These are phyloP conservation scores for Triticum aestivum DNA, from an alignment of 176 grass and related monocot genomes.

Conservation along the genomic window DNA sequence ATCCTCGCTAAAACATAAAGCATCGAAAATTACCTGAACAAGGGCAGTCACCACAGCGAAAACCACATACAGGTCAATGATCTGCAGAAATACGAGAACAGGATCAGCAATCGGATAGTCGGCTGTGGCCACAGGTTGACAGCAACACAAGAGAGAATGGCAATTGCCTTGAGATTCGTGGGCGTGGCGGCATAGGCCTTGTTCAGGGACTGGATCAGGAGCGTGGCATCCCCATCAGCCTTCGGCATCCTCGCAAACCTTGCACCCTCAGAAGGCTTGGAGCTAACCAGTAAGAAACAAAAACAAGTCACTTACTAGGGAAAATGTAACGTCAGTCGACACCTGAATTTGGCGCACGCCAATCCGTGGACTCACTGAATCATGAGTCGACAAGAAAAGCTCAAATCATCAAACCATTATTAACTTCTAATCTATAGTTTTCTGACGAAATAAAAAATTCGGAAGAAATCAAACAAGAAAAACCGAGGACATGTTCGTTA, in stretches of 20 bases:
- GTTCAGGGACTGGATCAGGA: conserved; percentile 73
- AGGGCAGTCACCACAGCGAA: conserved; percentile 58
- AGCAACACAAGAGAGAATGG: background rate
- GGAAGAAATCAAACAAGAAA: too few relatives aligned
- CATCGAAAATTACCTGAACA: conserved; percentile 45
- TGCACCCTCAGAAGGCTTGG: background rate
- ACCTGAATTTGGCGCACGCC: too few relatives aligned
- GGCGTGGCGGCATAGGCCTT: conserved; percentile 79
- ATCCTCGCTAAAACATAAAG: background rate
- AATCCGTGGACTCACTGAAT: too few relatives aligned
- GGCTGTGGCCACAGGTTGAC: too few relatives aligned
- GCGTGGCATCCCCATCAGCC: conserved; percentile 52
- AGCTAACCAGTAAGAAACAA: background rate
- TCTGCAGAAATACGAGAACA: conserved; percentile 42
- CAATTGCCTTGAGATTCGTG: conserved; percentile 65
- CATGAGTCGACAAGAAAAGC: too few relatives aligned
- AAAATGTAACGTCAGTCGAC: too few relatives aligned
- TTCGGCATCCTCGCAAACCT: conserved; percentile 54
- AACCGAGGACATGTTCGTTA: too few relatives aligned
- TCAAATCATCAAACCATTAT: too few relatives aligned
- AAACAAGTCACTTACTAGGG: background rate
- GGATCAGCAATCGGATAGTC: background rate
- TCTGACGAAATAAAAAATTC: too few relatives aligned
- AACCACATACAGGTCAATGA: conserved; percentile 81
- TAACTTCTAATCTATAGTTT: too few relatives aligned